phyloP scores from a whole-genome alignment of 108 stramenopile genomes.

The Bacterosira constricta region DNA sequence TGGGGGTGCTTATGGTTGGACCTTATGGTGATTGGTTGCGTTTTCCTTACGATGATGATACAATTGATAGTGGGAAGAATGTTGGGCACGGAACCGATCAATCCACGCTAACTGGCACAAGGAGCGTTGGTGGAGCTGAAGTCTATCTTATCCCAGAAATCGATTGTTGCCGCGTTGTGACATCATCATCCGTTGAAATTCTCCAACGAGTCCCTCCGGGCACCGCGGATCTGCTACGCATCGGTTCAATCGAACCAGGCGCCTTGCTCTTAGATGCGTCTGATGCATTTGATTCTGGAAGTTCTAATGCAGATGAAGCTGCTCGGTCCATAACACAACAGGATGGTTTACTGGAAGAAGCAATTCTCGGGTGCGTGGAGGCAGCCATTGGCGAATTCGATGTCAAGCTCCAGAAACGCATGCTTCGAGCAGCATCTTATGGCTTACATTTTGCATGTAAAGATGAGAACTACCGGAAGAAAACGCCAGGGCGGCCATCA shows the following conservation, averaged over 20 bases:
- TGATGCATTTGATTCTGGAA: slow-evolving; percentile 91
- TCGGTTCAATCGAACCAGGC: slow-evolving; percentile 92
- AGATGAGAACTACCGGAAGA: slow-evolving; percentile 47
- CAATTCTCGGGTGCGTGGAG: slow-evolving; percentile 83
- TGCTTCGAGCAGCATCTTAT: slow-evolving; percentile 92
- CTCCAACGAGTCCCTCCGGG: slow-evolving; percentile 92
- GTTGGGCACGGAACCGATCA: slow-evolving; percentile 1
- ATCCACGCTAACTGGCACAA: not conserved
- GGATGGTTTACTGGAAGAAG: slow-evolving; percentile 71
- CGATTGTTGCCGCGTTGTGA: slow-evolving; percentile 93
- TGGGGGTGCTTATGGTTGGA: slow-evolving; percentile 94
- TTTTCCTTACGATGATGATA: slow-evolving; percentile 77
- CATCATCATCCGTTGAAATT: slow-evolving; percentile 79
- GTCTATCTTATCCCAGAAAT: slow-evolving; percentile 90
- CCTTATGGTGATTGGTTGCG: slow-evolving; percentile 96
- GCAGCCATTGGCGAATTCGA: slow-evolving; percentile 92
- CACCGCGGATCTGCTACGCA: slow-evolving; percentile 82
- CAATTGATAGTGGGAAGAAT: not conserved
- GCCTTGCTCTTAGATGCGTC: slow-evolving; percentile 95
- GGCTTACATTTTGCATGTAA: slow-evolving; percentile 91
- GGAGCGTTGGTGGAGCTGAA: slow-evolving; percentile 39
- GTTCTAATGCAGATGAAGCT: slow-evolving; percentile 81
- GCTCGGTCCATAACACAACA: slow-evolving; percentile 67
- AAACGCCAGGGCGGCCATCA: slow-evolving; percentile 58
- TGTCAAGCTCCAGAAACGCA: slow-evolving; percentile 79